Evolutionary conservation across 495 filamentous ascomycete genomes (phyloP).

Genomic region (Penicillium verhagenii): DNA sequence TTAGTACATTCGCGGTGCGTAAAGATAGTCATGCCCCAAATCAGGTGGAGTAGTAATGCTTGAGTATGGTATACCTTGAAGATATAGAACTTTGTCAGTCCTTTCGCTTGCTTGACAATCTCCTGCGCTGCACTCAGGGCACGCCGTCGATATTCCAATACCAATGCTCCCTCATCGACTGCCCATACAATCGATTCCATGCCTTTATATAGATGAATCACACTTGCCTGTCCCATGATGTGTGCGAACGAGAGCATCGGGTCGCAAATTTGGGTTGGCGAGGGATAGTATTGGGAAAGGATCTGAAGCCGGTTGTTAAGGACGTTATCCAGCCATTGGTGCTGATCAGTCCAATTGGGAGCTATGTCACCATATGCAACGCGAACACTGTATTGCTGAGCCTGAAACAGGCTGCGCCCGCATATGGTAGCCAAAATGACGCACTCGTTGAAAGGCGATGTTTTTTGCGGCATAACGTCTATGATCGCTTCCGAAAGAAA

Average conservation of each 20-base stretch:
- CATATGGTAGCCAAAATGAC: neutral
- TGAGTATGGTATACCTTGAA: slow-evolving; percentile 1
- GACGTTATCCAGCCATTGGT: neutral
- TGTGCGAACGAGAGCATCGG: neutral
- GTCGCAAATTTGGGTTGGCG: neutral
- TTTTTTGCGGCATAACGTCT: neutral
- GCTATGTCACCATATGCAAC: neutral
- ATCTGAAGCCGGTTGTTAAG: neutral
- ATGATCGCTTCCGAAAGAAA: slow-evolving; percentile 1
- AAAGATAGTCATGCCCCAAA: neutral
- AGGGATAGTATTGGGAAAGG: neutral
- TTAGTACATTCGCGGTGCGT: neutral
- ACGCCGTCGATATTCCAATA: neutral
- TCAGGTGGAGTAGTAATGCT: neutral
- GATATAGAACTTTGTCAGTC: neutral
- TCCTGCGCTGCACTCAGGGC: neutral
- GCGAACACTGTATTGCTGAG: neutral
- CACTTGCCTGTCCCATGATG: neutral
- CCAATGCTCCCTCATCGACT: neutral
- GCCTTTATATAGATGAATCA: neutral
- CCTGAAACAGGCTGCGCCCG: neutral
- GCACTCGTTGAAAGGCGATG: neutral
- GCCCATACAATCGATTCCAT: slow-evolving; percentile 3
- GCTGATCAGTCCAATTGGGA: neutral
- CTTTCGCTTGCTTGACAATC: neutral